Percentiles rank a stretch among this genome's conserved stretches.
Conservation (phyloP, 2,329 filamentous ascomycete genomes). For the Ceratocystis harringtonii region DNA sequence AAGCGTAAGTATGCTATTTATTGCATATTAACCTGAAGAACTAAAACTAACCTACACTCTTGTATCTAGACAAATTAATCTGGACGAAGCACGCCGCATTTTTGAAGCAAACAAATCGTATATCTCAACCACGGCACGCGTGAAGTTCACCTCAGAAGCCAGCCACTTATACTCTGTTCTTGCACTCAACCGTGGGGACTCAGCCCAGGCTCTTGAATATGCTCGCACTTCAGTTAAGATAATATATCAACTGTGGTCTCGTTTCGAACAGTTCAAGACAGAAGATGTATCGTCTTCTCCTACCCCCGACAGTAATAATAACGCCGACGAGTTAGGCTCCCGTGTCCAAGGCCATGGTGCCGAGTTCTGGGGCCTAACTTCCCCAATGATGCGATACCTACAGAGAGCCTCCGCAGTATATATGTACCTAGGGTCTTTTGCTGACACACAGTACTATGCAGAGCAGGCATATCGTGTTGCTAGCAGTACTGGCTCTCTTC, state of each 20-base stretch:
- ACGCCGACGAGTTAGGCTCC: conserved; percentile 15
- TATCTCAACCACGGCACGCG: conserved; percentile 38
- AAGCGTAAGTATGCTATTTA: conserved; percentile 33
- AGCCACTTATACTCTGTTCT: conserved; percentile 48
- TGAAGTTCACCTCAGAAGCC: conserved; percentile 23
- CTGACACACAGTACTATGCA: conserved; percentile 76
- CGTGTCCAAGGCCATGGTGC: conserved; percentile 29
- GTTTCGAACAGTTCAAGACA: conserved; percentile 29
- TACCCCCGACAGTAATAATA: conserved; percentile 19
- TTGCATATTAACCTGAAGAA: neutral
- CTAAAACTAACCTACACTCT: neutral
- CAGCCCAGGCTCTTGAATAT: conserved; percentile 41
- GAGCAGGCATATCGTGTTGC: conserved; percentile 72
- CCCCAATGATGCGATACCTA: conserved; percentile 55
- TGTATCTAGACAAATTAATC: conserved; percentile 8
- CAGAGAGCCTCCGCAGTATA: conserved; percentile 64
- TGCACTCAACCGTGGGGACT: conserved; percentile 45
- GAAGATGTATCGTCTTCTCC: conserved; percentile 19
- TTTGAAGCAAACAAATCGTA: conserved; percentile 16
- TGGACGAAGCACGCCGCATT: conserved; percentile 13
- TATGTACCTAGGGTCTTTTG: conserved; percentile 69
- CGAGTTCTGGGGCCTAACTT: conserved; percentile 65
- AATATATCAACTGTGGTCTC: conserved; percentile 41
- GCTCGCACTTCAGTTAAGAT: conserved; percentile 43
- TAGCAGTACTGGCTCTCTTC: conserved; percentile 46